Evolutionary conservation across 495 filamentous ascomycete species (phyloP).

Genomic region (Aspergillus affinis): DNA sequence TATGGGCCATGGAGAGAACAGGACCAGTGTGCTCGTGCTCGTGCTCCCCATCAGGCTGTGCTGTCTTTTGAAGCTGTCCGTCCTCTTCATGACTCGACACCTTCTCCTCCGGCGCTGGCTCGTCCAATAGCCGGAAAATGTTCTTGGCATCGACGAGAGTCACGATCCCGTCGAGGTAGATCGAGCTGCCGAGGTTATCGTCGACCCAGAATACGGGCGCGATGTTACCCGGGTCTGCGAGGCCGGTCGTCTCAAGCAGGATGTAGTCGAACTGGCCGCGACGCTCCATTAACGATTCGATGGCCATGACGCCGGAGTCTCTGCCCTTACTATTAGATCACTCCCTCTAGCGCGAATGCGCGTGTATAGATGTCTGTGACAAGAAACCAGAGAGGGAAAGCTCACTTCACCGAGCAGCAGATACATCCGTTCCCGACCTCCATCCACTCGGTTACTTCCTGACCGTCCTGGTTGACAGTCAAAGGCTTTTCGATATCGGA

Average conservation of each 20-base stretch:
- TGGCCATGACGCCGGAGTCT: constrained; percentile 87
- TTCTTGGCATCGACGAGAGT: constrained; percentile 96
- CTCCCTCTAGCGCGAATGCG: no score
- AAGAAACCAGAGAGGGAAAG: neutral
- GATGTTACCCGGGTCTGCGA: constrained; percentile 94
- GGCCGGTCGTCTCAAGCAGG: constrained; percentile 91
- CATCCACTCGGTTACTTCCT: constrained; percentile 91
- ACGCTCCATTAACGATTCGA: constrained; percentile 94
- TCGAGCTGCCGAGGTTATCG: constrained; percentile 86
- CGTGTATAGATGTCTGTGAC: no score
- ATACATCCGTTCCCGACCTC: constrained; percentile 96
- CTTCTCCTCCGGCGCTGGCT: constrained; percentile 60
- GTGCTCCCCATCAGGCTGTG: constrained; percentile 26
- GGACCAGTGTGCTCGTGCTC: constrained; percentile 55
- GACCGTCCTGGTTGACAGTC: constrained; percentile 80
- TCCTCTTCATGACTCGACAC: constrained; percentile 38
- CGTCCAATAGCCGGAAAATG: constrained; percentile 75
- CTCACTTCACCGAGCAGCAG: constrained; percentile 96
- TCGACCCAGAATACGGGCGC: constrained; percentile 98
- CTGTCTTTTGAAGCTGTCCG: constrained; percentile 16
- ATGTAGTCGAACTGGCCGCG: constrained; percentile 97
- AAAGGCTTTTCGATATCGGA: constrained; percentile 92
- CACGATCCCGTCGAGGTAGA: constrained; percentile 95
- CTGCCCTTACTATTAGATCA: constrained; percentile 37
- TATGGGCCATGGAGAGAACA: constrained; percentile 82